Evolutionary conservation across 2,329 filamentous ascomycete genomes (phyloP), one percentile per base, ranked within the genome.

Genomic region (Chrysoporthe austroafricana): DNA sequence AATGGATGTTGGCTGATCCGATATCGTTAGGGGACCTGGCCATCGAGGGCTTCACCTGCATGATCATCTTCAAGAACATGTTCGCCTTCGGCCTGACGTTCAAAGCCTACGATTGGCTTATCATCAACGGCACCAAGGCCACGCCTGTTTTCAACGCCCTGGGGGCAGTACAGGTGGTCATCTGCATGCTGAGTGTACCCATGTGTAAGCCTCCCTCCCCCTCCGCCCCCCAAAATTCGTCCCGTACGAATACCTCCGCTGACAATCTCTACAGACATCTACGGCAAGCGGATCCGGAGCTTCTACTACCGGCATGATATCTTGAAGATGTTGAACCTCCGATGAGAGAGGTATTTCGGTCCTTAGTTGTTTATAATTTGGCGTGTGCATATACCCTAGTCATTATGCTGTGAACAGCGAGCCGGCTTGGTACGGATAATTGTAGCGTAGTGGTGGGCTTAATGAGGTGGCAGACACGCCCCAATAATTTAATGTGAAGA

Each of bases 61-160:
- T 96, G 77, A 86, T 97, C 71, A 90, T 97, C 64, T 97, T 97
- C 84, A 97, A 97, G 80, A 97, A 97, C 79, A 86, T 97, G 70
- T 97, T 97, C 81, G 92, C 90, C 70, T 97, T 96, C 74, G 88
- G 89, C 7, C 82, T 97, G 66, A 97, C 94, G 0, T 96, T 90
- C 77, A 91, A 88, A 72, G 93, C 93, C 0, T 97, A 93, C 74
- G 84, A 94, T 67, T 97, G 95, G 94, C 84, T 97, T 36, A 84
- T 91, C 11, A 72, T 80, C 0, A 88, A 88, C 1, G 87, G 90
- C n/a, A 86, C 88, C 69, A 83, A 85, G 59, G 77, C 78, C 5
- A 82, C 81, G 36, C 77, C 76, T 3, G 73, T 79, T 0, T 95
- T 97, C 79, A 84, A 91, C 64, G 85, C 87, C 26, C 85, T 97